A percentile compares a stretch with the other conserved stretches of the same genome.
Evolutionary conservation across 2,329 filamentous ascomycete species (phyloP).

Genomic region (Bisporella sp.): DNA sequence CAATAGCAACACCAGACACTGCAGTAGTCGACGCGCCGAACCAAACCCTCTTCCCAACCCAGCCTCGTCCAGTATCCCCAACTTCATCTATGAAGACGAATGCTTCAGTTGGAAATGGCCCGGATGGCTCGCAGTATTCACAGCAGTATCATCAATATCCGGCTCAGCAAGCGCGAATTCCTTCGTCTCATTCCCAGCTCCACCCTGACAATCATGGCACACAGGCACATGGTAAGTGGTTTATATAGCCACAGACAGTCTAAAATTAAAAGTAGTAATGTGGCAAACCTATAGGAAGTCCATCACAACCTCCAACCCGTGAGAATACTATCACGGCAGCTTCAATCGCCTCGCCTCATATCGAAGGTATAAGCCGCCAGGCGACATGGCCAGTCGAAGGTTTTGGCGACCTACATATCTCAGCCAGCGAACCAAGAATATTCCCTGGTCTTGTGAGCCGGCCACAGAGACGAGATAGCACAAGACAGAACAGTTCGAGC

Average conservation of each 20-base stretch:
- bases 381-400: constrained; percentile 32
- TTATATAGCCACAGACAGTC: too few species aligned
- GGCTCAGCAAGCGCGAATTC: constrained; percentile 26
- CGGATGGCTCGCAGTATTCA: constrained; percentile 11
- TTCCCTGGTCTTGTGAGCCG: constrained; percentile 61
- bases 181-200: constrained; percentile 16
- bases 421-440: constrained; percentile 58
- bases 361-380: constrained; percentile 24
- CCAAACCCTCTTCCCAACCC: constrained; percentile 8
- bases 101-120: constrained; percentile 17
- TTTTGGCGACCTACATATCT: constrained; percentile 39
- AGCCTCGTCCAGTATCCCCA: constrained; percentile 24
- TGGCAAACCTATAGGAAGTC: constrained; percentile 7
- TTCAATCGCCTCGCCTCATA: constrained; percentile 12
- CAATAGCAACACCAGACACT: constrained; percentile 15
- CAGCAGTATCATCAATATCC: constrained; percentile 25
- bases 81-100: constrained; percentile 28
- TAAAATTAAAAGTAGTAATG: too few species aligned
- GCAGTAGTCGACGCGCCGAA: constrained; percentile 23
- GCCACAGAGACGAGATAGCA: constrained; percentile 21
- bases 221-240: too few species aligned
- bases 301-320: constrained; percentile 6
- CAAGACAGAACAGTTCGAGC: constrained; percentile 19
- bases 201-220: constrained; percentile 9
- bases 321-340: constrained; percentile 8